phyloP scores from a whole-genome alignment of 31 red algal species.

The Endocladia muricata region DNA sequence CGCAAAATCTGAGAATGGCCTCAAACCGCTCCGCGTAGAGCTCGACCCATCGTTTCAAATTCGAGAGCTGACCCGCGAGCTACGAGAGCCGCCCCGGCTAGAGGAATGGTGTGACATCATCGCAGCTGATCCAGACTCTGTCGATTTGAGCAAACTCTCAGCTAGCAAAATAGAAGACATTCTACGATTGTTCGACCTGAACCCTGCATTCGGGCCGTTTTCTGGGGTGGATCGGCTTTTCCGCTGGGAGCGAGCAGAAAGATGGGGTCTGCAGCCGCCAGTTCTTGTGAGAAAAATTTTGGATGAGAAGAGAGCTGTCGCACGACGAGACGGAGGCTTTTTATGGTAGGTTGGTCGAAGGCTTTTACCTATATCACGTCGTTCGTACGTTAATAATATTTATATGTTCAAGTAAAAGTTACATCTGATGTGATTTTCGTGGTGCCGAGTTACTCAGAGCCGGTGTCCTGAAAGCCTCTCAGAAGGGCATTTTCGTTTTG shows the following conservation, averaged over 20 bases:
- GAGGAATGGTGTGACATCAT: constrained; percentile 23
- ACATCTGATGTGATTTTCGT: too few relatives aligned
- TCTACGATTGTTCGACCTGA: constrained; percentile 71
- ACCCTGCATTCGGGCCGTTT: constrained; percentile 62
- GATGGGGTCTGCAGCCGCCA: constrained; percentile 47
- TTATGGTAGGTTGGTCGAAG: too few relatives aligned
- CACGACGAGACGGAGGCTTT: not conserved
- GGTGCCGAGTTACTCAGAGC: too few relatives aligned
- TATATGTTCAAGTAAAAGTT: too few relatives aligned
- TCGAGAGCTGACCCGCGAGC: too few relatives aligned
- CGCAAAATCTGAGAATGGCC: too few relatives aligned
- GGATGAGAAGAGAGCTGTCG: not conserved
- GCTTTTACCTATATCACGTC: too few relatives aligned
- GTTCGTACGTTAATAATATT: too few relatives aligned
- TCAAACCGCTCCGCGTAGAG: too few relatives aligned
- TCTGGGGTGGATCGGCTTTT: constrained; percentile 46
- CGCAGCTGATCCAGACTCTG: not conserved
- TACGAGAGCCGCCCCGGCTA: not conserved
- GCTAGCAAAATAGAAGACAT: constrained; percentile 24
- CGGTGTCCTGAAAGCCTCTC: too few relatives aligned
- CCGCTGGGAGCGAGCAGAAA: constrained; percentile 58
- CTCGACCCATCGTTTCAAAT: too few relatives aligned
- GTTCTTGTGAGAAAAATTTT: constrained; percentile 13
- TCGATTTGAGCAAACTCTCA: constrained; percentile 9
- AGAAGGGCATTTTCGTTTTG: too few relatives aligned